Conservation (phyloP, 306 rosid genomes). For the Cercis canadensis region DNA sequence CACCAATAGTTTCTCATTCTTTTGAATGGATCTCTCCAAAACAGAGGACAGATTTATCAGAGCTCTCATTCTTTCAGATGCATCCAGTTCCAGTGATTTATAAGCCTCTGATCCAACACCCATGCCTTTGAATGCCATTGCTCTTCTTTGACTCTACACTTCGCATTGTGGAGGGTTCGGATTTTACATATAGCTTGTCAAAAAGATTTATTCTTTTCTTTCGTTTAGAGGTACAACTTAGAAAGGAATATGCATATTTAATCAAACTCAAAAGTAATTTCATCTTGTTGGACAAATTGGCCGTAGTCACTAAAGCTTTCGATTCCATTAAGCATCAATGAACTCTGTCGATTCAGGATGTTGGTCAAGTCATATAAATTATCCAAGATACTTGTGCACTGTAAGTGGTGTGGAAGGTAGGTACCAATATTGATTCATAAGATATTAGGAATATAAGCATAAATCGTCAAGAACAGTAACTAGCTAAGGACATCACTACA, state of each 20-base stretch:
- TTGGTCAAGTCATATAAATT: not conserved
- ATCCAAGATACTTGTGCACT: not conserved
- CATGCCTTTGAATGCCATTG: conserved; percentile 14
- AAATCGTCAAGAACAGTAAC: too few species aligned
- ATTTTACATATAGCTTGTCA: not conserved
- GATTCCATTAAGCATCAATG: conserved; percentile 20
- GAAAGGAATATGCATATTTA: conserved; percentile 25
- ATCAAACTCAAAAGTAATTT: not conserved
- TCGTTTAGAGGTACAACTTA: conserved; percentile 37
- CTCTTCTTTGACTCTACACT: not conserved
- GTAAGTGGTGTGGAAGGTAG: not conserved
- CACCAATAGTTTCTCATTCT: conserved; percentile 48
- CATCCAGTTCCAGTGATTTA: conserved; percentile 38
- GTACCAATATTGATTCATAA: not conserved
- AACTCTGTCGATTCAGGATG: too few species aligned
- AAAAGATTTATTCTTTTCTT: conserved; percentile 60
- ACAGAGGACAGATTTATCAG: conserved; percentile 40
- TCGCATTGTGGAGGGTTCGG: not conserved
- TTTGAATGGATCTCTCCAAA: conserved; percentile 53
- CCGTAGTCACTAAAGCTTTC: conserved; percentile 26
- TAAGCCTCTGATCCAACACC: conserved; percentile 14
- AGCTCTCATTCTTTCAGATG: conserved; percentile 29
- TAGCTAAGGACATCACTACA: too few species aligned
- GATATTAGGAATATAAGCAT: too few species aligned
- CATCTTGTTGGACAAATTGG: not conserved